Percentiles rank a stretch among this genome's conserved stretches.
phyloP scores from a whole-genome alignment of 441 rosid genomes.

The Mallotus repandus region DNA sequence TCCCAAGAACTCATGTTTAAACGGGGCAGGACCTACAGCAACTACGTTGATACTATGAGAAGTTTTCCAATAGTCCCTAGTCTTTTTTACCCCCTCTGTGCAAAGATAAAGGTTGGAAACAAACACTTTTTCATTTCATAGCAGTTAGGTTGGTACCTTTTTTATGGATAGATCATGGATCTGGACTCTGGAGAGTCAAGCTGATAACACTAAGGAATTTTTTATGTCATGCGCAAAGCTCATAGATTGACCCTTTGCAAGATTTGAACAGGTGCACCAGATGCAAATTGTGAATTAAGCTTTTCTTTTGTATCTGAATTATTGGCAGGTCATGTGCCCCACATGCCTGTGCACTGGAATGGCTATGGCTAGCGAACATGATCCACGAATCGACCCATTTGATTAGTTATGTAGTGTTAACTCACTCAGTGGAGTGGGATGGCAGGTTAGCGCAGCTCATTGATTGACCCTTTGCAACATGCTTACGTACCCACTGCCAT shows the following conservation, averaged over 20 bases:
- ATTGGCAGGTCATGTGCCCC: conserved; percentile 90
- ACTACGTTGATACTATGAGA: background rate
- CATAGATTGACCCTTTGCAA: too few species aligned
- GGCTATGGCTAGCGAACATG: conserved; percentile 99
- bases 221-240: background rate
- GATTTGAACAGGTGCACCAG: background rate
- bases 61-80: background rate
- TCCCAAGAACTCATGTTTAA: background rate
- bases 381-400: conserved; percentile 89
- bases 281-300: background rate
- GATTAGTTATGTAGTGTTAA: conserved; percentile 41
- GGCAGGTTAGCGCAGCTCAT: background rate
- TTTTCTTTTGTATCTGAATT: background rate
- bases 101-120: background rate
- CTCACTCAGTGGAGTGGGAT: background rate
- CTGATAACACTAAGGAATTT: background rate
- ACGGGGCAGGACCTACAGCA: background rate
- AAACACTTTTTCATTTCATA: background rate
- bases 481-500: background rate
- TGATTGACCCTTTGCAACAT: background rate
- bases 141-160: background rate
- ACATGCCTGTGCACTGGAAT: conserved; percentile 96
- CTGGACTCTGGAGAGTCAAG: background rate
- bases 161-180: background rate
- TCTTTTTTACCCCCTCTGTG: too few species aligned